Conservation (phyloP, 768 basidiomycete species). For the Phylloporus scabripes region DNA sequence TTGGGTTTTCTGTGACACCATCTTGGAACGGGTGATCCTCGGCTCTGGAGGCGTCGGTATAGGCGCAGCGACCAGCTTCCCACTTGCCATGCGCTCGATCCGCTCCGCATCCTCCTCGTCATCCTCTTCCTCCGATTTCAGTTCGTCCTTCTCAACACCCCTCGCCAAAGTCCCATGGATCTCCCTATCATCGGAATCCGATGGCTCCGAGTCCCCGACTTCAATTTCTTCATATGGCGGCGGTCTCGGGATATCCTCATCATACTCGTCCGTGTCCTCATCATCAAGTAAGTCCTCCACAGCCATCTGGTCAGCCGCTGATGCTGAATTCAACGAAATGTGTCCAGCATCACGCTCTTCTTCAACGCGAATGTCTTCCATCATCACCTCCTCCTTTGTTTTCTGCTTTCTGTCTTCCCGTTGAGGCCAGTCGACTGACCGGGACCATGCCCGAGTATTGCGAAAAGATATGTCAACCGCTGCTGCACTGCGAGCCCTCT, state of each 20-base stretch:
- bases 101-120: conserved; percentile 8
- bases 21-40: conserved; percentile 11
- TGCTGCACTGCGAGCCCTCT: neutral
- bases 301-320: conserved; percentile 15
- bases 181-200: conserved; percentile 29
- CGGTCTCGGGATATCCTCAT: neutral
- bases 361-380: conserved; percentile 4
- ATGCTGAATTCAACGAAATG: neutral
- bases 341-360: neutral
- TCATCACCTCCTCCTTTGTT: conserved; percentile 1
- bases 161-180: conserved; percentile 17
- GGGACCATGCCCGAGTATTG: conserved; percentile 21
- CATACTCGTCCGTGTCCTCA: neutral
- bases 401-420: conserved; percentile 1
- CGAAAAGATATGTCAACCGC: conserved; percentile 10
- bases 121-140: neutral
- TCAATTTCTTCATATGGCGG: conserved; percentile 12
- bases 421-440: conserved; percentile 11
- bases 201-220: conserved; percentile 5
- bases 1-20: neutral
- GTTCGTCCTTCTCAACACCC: neutral
- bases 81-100: conserved; percentile 14
- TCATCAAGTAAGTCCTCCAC: conserved; percentile 23
- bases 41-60: neutral
- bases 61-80: neutral